phyloP scores from a whole-genome alignment of 495 filamentous ascomycete genomes.

The Rhypophila decipiens region DNA sequence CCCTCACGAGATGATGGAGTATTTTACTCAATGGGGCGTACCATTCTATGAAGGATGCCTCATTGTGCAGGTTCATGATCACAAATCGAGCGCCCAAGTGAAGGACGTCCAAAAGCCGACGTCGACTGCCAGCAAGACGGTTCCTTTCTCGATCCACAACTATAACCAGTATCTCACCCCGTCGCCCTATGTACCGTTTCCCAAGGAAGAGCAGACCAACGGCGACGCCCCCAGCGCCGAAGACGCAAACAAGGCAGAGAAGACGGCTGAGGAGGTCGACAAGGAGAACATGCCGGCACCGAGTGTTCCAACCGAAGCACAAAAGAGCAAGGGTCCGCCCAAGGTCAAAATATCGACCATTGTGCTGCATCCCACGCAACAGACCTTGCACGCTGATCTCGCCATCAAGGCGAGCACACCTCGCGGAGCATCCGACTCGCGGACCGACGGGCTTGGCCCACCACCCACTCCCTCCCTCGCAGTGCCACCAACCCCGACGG shows the following conservation, averaged over 20 bases:
- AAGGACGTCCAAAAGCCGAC: slow-evolving; percentile 50
- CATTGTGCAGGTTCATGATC: slow-evolving; percentile 86
- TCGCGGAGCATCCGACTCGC: slow-evolving; percentile 36
- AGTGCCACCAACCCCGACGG: slow-evolving; percentile 55
- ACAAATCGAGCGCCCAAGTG: slow-evolving; percentile 58
- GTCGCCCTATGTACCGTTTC: slow-evolving; percentile 76
- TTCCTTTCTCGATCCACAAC: slow-evolving; percentile 83
- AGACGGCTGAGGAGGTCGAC: slow-evolving; percentile 28
- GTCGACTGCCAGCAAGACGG: slow-evolving; percentile 51
- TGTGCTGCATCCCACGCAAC: slow-evolving; percentile 78
- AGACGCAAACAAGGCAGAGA: slow-evolving; percentile 18
- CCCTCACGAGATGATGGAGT: slow-evolving; percentile 49
- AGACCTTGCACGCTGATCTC: slow-evolving; percentile 67
- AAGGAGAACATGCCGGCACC: slow-evolving; percentile 49
- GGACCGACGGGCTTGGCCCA: slow-evolving; percentile 46
- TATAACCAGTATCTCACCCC: slow-evolving; percentile 82
- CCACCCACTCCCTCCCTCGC: slow-evolving; percentile 60
- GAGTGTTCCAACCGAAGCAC: slow-evolving; percentile 35
- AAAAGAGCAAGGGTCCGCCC: slow-evolving; percentile 41
- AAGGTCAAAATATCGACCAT: slow-evolving; percentile 67
- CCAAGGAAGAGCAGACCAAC: slow-evolving; percentile 47
- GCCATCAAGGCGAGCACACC: slow-evolving; percentile 69
- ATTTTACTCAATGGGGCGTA: slow-evolving; percentile 58
- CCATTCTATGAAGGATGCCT: slow-evolving; percentile 94
- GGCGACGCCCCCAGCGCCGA: slow-evolving; percentile 12